phyloP scores from a whole-genome alignment of 2,329 filamentous ascomycete genomes.

The Epichloe typhina region DNA sequence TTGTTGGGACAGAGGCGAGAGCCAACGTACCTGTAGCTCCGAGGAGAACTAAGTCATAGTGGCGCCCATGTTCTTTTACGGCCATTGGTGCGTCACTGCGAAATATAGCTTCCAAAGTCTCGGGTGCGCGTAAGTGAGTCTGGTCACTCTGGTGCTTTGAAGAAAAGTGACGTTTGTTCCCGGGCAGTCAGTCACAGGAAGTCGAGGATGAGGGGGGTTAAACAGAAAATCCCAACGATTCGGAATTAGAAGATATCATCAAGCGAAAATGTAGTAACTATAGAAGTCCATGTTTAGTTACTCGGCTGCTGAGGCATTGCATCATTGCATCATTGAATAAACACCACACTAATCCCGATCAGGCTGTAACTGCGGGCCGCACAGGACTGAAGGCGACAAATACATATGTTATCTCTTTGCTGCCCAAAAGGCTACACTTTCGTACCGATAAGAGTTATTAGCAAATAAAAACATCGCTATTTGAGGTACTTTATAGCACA shows the following conservation, averaged over 20 bases:
- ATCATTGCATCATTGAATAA: background rate
- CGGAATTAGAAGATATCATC: background rate
- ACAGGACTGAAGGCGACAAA: background rate
- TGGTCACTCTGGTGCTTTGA: background rate
- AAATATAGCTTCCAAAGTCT: background rate
- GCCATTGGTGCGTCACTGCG: slow-evolving; percentile 22
- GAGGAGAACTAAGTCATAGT: slow-evolving; percentile 45
- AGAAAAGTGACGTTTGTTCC: background rate
- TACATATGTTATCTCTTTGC: too few relatives aligned
- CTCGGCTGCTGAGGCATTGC: too few relatives aligned
- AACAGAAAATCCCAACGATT: background rate
- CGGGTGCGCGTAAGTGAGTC: background rate
- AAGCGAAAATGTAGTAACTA: background rate
- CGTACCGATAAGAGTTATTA: too few relatives aligned
- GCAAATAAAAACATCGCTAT: too few relatives aligned
- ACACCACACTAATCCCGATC: background rate
- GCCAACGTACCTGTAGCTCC: slow-evolving; percentile 39
- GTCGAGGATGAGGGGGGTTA: background rate
- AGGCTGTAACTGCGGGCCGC: background rate
- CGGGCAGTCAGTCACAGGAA: background rate
- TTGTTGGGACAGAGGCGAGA: slow-evolving; percentile 5
- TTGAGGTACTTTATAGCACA: too few relatives aligned
- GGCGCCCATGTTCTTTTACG: slow-evolving; percentile 35
- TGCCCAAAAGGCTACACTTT: too few relatives aligned
- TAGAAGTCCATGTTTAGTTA: too few relatives aligned